These are phyloP conservation scores for Solanum chiquidenum DNA, from an alignment of 257 asterid genomes.

Conservation along the genomic window DNA sequence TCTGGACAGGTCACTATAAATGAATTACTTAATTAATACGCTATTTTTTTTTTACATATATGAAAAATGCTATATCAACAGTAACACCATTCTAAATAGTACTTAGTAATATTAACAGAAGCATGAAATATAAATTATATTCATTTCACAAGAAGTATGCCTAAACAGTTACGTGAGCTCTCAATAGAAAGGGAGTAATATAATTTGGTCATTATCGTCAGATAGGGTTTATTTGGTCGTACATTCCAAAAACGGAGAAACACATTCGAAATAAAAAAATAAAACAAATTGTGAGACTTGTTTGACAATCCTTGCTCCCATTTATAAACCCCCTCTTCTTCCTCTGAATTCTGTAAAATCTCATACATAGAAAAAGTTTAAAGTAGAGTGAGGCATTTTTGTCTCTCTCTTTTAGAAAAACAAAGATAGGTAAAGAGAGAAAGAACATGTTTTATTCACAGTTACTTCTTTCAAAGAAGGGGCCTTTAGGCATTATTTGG, in stretches of 20 bases:
- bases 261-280: neutral
- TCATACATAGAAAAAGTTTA: neutral
- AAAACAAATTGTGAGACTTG: neutral
- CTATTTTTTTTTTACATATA: no score
- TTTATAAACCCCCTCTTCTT: neutral
- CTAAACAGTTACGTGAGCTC: neutral
- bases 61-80: neutral
- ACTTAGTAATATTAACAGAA: neutral
- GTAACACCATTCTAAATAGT: neutral
- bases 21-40: no score
- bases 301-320: neutral
- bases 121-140: no score
- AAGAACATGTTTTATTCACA: slow-evolving; percentile 62
- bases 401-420: neutral
- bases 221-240: neutral
- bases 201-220: neutral
- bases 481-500: slow-evolving; percentile 70
- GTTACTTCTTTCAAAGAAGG: slow-evolving; percentile 66
- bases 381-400: neutral
- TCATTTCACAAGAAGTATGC: neutral
- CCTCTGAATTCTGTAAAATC: neutral
- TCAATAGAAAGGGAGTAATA: neutral
- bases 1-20: no score
- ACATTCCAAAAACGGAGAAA: neutral
- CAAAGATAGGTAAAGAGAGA: neutral